Evolutionary conservation across 768 basidiomycete genomes (phyloP).

Genomic region (Lactarius trivialis): DNA sequence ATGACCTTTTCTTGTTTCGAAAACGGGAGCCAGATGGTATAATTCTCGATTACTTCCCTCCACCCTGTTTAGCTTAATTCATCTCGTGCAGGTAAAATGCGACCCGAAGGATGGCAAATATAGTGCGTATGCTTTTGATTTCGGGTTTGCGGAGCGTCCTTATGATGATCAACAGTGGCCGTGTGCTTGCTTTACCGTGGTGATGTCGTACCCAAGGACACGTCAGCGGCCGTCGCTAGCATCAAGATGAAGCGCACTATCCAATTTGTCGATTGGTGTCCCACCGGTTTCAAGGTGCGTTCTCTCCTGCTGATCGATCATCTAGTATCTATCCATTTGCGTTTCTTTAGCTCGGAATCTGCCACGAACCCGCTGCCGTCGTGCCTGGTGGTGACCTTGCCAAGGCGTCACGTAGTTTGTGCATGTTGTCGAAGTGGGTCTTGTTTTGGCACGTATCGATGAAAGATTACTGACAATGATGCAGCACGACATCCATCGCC

Average conservation of each 20-base stretch:
- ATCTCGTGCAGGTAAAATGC: slow-evolving; percentile 51
- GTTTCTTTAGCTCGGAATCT: slow-evolving; percentile 75
- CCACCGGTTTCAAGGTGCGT: slow-evolving; percentile 85
- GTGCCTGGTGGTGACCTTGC: slow-evolving; percentile 95
- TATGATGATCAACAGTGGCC: slow-evolving; percentile 51
- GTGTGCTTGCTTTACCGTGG: slow-evolving; percentile 91
- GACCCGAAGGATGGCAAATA: slow-evolving; percentile 98
- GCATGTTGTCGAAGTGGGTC: slow-evolving; percentile 88
- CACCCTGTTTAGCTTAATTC: background rate
- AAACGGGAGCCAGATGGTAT: slow-evolving; percentile 88
- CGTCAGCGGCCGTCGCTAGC: slow-evolving; percentile 82
- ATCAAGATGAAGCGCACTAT: slow-evolving; percentile 99
- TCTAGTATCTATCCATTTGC: slow-evolving; percentile 23
- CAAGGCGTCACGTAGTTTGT: slow-evolving; percentile 87
- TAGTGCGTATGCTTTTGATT: slow-evolving; percentile 49
- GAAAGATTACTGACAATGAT: slow-evolving; percentile 5
- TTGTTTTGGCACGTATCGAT: background rate
- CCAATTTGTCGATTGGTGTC: slow-evolving; percentile 98
- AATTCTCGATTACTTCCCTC: background rate
- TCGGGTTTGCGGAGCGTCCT: background rate
- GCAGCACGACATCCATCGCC: slow-evolving; percentile 86
- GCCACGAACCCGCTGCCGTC: slow-evolving; percentile 89
- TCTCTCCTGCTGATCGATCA: background rate
- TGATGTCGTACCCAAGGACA: slow-evolving; percentile 96
- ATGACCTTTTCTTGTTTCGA: slow-evolving; percentile 99